Evolutionary conservation across 2,329 filamentous ascomycete species (phyloP).

Genomic region (Cytospora piceicola): DNA sequence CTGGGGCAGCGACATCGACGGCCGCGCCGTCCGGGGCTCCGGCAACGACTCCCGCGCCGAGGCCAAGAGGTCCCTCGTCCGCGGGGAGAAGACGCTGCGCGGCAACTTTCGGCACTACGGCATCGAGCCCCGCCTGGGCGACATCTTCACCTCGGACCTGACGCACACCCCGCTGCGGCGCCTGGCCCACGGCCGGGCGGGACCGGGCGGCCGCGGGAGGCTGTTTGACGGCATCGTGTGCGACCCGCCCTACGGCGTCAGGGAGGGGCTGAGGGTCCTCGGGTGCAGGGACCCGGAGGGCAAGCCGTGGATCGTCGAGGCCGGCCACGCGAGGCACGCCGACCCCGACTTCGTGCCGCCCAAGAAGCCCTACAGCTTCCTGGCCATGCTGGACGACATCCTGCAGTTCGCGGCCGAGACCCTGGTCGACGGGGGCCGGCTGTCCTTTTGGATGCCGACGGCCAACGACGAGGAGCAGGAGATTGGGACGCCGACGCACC

Average conservation of each 20-base stretch:
- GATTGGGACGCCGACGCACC: slow-evolving; percentile 76
- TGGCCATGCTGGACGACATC: slow-evolving; percentile 88
- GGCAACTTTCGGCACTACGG: slow-evolving; percentile 88
- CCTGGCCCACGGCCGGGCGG: slow-evolving; percentile 39
- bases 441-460: slow-evolving; percentile 98
- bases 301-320: slow-evolving; percentile 63
- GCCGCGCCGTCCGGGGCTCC: slow-evolving; percentile 76
- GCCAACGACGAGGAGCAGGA: slow-evolving; percentile 79
- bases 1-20: slow-evolving; percentile 92
- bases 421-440: slow-evolving; percentile 75
- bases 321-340: slow-evolving; percentile 72
- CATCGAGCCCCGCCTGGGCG: slow-evolving; percentile 67
- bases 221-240: slow-evolving; percentile 90
- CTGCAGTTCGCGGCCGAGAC: slow-evolving; percentile 77
- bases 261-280: slow-evolving; percentile 87
- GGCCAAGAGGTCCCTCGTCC: slow-evolving; percentile 30
- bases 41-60: slow-evolving; percentile 54
- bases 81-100: slow-evolving; percentile 51
- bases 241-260: slow-evolving; percentile 93
- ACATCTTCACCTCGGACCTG: slow-evolving; percentile 82
- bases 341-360: slow-evolving; percentile 77
- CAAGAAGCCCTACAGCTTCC: slow-evolving; percentile 90
- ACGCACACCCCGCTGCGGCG: slow-evolving; percentile 79
- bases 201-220: slow-evolving; percentile 38
- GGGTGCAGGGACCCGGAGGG: slow-evolving; percentile 72